These are phyloP conservation scores for Rhizophagus clarus DNA, from an alignment of 192 early-diverging fungal genomes.

Conservation along the genomic window DNA sequence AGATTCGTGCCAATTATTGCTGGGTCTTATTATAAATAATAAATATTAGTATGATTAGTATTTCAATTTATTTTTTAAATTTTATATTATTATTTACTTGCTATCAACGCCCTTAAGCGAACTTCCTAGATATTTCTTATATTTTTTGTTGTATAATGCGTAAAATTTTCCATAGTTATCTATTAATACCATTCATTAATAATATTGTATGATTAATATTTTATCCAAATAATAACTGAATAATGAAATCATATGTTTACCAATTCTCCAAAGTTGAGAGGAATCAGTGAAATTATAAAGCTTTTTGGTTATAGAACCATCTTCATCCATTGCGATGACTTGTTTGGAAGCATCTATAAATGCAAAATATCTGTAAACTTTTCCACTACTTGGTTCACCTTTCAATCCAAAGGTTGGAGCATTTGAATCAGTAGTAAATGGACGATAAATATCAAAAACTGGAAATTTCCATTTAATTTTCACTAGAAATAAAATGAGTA, in stretches of 20 bases:
- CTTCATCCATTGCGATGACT: background rate
- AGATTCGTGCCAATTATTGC: background rate
- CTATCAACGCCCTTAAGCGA: background rate
- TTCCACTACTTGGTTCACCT: background rate
- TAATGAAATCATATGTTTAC: background rate
- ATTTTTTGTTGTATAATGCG: background rate
- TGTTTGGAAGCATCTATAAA: background rate
- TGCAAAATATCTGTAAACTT: conserved; percentile 18
- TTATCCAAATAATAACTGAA: background rate
- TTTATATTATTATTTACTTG: background rate
- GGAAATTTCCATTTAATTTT: conserved; percentile 9
- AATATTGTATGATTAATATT: too few relatives aligned
- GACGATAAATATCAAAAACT: background rate
- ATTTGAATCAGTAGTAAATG: background rate
- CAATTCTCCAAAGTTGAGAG: conserved; percentile 5
- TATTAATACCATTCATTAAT: background rate
- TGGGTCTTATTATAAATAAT: background rate
- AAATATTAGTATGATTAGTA: too few relatives aligned
- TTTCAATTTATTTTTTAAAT: too few relatives aligned
- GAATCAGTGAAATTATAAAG: conserved; percentile 12
- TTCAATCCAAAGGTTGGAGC: background rate
- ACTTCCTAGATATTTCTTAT: background rate
- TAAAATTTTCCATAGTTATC: conserved; percentile 5
- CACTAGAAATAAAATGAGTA: background rate
- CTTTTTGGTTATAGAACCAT: background rate